Percentiles rank a stretch among this genome's conserved stretches.
Evolutionary conservation across 148 eudicot genomes (phyloP).

Genomic region (Heliamphora exappendiculata): DNA sequence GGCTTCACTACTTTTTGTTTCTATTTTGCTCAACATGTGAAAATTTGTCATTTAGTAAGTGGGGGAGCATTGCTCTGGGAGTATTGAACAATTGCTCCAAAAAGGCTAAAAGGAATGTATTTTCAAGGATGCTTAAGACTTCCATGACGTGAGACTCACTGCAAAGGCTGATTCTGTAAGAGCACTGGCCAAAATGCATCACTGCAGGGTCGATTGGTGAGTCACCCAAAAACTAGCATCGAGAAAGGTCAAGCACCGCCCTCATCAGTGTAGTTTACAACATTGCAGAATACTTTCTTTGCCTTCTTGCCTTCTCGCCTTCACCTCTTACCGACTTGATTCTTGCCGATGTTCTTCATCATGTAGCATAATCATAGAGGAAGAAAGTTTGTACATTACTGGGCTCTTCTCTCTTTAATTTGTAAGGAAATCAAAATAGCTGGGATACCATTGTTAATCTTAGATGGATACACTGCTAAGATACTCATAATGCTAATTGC

Average conservation of each 20-base stretch:
- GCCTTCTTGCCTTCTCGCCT: constrained; percentile 2
- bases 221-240: no score
- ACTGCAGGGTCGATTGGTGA: no score
- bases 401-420: not conserved
- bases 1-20: no score
- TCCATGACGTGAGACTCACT: not conserved
- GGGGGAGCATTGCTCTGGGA: no score
- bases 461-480: not conserved
- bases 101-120: not conserved
- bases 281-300: not conserved
- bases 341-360: not conserved
- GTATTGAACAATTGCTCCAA: no score
- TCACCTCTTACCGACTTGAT: not conserved
- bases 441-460: not conserved
- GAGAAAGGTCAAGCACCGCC: not conserved
- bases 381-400: not conserved
- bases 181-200: not conserved
- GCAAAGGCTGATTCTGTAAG: not conserved
- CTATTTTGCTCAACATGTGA: no score
- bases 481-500: not conserved
- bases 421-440: not conserved
- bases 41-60: no score
- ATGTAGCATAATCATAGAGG: not conserved
- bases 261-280: not conserved
- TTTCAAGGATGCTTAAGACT: not conserved